Base-by-base conservation (phyloP, 2,329 filamentous ascomycete genomes). In the Fusarium illudens region DNA sequence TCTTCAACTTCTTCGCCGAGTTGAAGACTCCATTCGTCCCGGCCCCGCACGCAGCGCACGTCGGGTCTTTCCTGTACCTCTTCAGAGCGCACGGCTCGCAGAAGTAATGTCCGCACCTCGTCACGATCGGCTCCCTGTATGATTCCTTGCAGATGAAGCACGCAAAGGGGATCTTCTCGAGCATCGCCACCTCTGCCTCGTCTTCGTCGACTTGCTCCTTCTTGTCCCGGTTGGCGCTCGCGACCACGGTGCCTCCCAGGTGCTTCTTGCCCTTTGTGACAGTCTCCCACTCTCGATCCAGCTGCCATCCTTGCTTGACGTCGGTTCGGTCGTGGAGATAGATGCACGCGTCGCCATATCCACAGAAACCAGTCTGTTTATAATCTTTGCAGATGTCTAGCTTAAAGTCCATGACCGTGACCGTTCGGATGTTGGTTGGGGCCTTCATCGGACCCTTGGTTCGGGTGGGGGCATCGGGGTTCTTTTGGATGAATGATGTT, bases 21-120 rank as follows among this genome's bases (percentile, higher is more conserved):
- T 96, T 97, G 75, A 98, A 98, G 0, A 96, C 92, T 1, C 96
- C 96, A 29, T 91, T 90, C 0, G 94, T 98, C 6, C 93, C 92
- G 1, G 90, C 84, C 1, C 93, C 92, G 77, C 96, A 98, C 4
- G 91, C 92, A 3, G 92, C 93, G 78, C 96, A 98, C 3, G 88
- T 89, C 4, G 94, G 94, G 72, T 94, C 93, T 76, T 93, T 96
- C 66, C 92, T 86, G 77, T 97, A 98, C 68, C 94, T 83, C 76
- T 92, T 89, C 72, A 98, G 82, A 25, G 96, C 96, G 78, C 96
- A 99, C 1, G 86, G 84, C 78, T 97, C 92, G 77, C 96, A 99
- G 76, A 98, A 98, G 78, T 98, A 98, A 78, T 99, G 96, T 0
- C 93, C 92, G 71, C 96, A 99, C 69, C 93, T 91, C 12, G 96